These are phyloP conservation scores for Kurtzmaniella quercitrusa DNA, from an alignment of 1,139 yeast species.

Conservation along the genomic window DNA sequence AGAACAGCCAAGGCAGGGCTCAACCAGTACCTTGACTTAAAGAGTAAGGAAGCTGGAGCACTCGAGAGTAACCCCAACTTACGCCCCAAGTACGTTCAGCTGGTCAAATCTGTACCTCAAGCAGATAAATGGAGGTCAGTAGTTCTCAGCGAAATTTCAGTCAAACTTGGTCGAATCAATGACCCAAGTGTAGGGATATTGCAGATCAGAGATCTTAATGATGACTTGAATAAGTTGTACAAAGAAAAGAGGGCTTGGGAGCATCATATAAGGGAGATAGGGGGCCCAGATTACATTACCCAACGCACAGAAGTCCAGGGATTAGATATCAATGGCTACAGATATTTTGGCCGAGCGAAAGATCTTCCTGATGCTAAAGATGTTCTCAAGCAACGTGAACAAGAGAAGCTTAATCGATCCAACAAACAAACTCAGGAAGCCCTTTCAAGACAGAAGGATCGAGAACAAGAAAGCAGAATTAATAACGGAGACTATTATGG, in stretches of 20 bases:
- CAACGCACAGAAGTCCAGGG: conserved; percentile 22
- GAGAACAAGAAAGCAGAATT: conserved; percentile 15
- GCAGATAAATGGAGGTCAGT: conserved; percentile 79
- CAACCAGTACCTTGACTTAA: conserved; percentile 59
- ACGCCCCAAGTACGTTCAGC: conserved; percentile 59
- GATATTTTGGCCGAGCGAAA: conserved; percentile 81
- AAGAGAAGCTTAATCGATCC: conserved; percentile 9
- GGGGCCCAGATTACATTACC: conserved; percentile 61
- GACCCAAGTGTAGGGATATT: conserved; percentile 56
- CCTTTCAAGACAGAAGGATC: neutral
- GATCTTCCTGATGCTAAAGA: conserved; percentile 74
- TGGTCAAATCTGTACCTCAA: conserved; percentile 53
- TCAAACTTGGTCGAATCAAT: conserved; percentile 58
- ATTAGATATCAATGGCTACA: conserved; percentile 44
- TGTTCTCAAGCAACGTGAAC: conserved; percentile 35
- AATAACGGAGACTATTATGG: conserved; percentile 42
- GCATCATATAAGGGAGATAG: conserved; percentile 58
- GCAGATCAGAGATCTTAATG: conserved; percentile 72
- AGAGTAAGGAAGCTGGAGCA: conserved; percentile 57
- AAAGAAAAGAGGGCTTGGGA: conserved; percentile 78
- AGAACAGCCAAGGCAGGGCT: conserved; percentile 71
- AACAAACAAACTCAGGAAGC: neutral
- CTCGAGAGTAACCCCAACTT: conserved; percentile 53
- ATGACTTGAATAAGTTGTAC: conserved; percentile 64
- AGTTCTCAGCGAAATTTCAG: conserved; percentile 60